Evolutionary conservation across 2,329 filamentous ascomycete species (phyloP).

Genomic region (Pseudonectria buxi): DNA sequence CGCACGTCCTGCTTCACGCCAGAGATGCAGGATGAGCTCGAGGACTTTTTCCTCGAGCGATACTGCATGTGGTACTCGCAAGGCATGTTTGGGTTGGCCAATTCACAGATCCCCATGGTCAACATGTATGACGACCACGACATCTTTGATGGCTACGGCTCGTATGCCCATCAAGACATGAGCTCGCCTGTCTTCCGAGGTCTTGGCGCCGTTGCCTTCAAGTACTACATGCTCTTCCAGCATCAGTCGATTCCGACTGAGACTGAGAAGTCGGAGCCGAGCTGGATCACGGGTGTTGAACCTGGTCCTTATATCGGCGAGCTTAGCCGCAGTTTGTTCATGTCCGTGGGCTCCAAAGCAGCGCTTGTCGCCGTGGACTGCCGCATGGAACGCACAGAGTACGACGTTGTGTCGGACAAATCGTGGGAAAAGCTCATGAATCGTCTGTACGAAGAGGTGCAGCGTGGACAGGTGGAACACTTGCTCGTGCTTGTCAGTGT

Average conservation of each 20-base stretch:
- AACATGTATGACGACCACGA: conserved; percentile 98
- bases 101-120: conserved; percentile 93
- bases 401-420: conserved; percentile 71
- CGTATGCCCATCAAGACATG: conserved; percentile 90
- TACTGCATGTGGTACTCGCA: conserved; percentile 97
- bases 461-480: conserved; percentile 80
- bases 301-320: conserved; percentile 90
- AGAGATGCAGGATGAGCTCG: conserved; percentile 82
- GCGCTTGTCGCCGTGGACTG: conserved; percentile 84
- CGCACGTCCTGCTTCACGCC: conserved; percentile 68
- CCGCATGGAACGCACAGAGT: conserved; percentile 79
- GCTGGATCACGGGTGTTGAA: conserved; percentile 74
- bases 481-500: conserved; percentile 82
- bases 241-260: conserved; percentile 84
- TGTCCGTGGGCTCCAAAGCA: conserved; percentile 72
- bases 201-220: conserved; percentile 86
- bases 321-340: conserved; percentile 75
- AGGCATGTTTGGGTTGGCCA: conserved; percentile 86
- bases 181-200: conserved; percentile 82
- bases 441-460: conserved; percentile 73
- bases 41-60: conserved; percentile 78
- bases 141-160: conserved; percentile 86
- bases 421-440: conserved; percentile 86
- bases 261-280: conserved; percentile 76
- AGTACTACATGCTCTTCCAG: conserved; percentile 98